Base-by-base conservation (phyloP, 1,139 yeast species). In the Pichia sp. region DNA sequence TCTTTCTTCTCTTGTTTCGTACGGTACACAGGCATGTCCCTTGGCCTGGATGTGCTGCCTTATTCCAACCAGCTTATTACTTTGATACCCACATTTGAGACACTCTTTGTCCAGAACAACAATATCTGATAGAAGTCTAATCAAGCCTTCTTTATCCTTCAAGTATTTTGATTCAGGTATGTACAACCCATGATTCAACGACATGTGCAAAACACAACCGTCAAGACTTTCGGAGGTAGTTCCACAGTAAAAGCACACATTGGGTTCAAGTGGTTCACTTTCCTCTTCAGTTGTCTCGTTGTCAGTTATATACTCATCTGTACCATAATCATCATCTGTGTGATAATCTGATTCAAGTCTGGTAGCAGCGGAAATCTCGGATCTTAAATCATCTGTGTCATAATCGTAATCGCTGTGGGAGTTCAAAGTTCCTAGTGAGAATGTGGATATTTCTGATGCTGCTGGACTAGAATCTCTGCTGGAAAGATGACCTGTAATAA, bases 341-440 rank as follows among this genome's bases (percentile, higher is more conserved):
- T 60, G 61, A 25, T 52, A 52, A 9, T 54, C 60, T 51, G 45
- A 49, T 30, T 52, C 55, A 44, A 41, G 21, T 25, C 30, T 41
- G 13, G 16, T 25, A 13, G 3, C 21, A 9, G 44, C 64, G n/a
- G 54, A 51, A 21, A 55, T 58, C 18, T 58, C 61, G 1, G 65
- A 60, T 13, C 40, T 34, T 4, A 54, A 49, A 25, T 64, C 65
- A 48, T 73, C 74, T 8, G 56, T 55, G 19, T 60, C 62, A 23
- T 52, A 51, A 9, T 54, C 60, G 53, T 44, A 47, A 25, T 52
- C 55, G 44, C 55, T 50, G 2, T 50, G 56, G 8, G 62, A 53
- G 12, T 68, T 70, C 2, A 85, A 75, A 10, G 82, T 85, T 13
- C 87, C 89, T 26, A 85, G 70, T 0, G 91, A 83, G 60, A 87